A percentile compares a stretch with the other conserved stretches of the same genome.
Conservation (phyloP, 306 rosid species). For the Lathyrus oleraceus region DNA sequence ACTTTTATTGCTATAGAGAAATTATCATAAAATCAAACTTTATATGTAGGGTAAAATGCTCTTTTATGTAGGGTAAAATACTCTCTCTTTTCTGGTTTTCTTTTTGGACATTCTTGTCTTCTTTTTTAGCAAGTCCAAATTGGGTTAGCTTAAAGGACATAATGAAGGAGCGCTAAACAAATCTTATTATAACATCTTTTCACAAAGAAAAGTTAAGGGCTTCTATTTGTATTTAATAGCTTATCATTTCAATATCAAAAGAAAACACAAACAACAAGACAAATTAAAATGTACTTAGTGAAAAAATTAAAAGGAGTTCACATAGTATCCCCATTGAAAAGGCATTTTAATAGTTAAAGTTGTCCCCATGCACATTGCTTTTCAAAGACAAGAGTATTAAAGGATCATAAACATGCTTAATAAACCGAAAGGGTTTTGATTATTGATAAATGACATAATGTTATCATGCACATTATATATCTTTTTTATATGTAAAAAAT, state of each 20-base stretch:
- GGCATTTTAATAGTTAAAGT: constrained; percentile 48
- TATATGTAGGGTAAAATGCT: constrained; percentile 63
- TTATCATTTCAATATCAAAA: constrained; percentile 42
- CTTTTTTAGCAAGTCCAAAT: constrained; percentile 56
- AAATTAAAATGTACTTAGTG: constrained; percentile 55
- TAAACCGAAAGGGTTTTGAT: constrained; percentile 17
- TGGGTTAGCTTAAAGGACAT: constrained; percentile 45
- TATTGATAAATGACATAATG: neutral
- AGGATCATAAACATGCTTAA: constrained; percentile 45
- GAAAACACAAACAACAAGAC: constrained; percentile 76
- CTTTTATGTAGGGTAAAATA: constrained; percentile 40
- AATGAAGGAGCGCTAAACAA: constrained; percentile 63
- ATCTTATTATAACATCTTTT: constrained; percentile 43
- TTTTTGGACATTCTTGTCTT: constrained; percentile 70
- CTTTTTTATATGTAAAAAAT: too few relatives aligned
- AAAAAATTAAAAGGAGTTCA: constrained; percentile 41
- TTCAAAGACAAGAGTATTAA: constrained; percentile 41
- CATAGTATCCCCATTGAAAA: constrained; percentile 58
- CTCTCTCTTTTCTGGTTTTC: constrained; percentile 62
- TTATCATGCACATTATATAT: too few relatives aligned
- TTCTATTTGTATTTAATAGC: constrained; percentile 44
- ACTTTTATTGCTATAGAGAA: constrained; percentile 32
- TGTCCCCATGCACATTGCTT: constrained; percentile 53
- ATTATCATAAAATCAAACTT: constrained; percentile 49
- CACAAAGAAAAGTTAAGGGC: constrained; percentile 39